Conservation (phyloP, 352 stramenopile species). For the Peronospora tabacina region DNA sequence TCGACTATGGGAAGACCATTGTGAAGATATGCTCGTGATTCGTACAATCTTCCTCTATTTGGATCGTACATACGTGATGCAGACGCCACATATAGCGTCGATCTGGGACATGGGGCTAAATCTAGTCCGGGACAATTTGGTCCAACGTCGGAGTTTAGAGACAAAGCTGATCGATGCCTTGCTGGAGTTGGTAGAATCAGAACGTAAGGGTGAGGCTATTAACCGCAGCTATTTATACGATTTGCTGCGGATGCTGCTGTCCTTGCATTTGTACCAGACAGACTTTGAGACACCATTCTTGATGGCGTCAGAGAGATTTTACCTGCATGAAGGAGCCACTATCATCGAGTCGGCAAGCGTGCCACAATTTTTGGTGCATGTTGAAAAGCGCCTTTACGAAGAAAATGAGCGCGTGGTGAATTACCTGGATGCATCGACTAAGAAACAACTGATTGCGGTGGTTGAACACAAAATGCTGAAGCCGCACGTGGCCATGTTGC, state of each 20-base stretch:
- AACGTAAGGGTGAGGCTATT: conserved; percentile 83
- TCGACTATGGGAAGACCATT: conserved; percentile 86
- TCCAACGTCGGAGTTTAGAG: conserved; percentile 47
- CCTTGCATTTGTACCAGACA: conserved; percentile 79
- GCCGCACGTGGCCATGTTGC: conserved; percentile 67
- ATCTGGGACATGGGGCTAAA: conserved; percentile 90
- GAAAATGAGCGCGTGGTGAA: conserved; percentile 66
- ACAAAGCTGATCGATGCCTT: conserved; percentile 63
- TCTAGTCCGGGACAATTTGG: conserved; percentile 51
- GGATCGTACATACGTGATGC: conserved; percentile 87
- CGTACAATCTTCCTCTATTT: conserved; percentile 92
- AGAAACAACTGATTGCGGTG: conserved; percentile 58
- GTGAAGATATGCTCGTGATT: conserved; percentile 88
- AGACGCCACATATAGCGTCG: conserved; percentile 70
- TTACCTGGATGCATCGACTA: conserved; percentile 68
- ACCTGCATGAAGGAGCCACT: conserved; percentile 63
- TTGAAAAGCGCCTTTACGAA: conserved; percentile 82
- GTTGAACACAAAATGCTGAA: conserved; percentile 82
- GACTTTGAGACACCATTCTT: conserved; percentile 87
- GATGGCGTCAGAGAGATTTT: conserved; percentile 81
- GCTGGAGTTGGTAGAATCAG: conserved; percentile 79
- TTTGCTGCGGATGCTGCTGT: conserved; percentile 75
- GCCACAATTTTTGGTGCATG: conserved; percentile 81
- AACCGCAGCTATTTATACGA: conserved; percentile 78
- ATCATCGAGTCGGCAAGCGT: conserved; percentile 59